Conservation (phyloP, 2,329 filamentous ascomycete species). For the Phyllosticta ampelicida region DNA sequence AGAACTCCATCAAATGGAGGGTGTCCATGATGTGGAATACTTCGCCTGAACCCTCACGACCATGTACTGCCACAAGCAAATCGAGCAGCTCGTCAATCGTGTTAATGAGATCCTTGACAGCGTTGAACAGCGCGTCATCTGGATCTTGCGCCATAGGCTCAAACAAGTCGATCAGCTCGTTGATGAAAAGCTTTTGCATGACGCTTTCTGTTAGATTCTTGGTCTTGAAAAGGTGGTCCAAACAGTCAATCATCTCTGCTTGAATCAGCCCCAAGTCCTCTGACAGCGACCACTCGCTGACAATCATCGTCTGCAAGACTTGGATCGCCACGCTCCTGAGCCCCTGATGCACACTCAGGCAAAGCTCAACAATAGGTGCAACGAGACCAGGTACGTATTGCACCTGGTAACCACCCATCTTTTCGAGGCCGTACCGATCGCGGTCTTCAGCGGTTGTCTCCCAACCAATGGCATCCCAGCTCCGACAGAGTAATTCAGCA, state of each 20-base stretch:
- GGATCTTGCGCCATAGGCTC: slow-evolving; percentile 54
- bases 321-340: slow-evolving; percentile 82
- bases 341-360: slow-evolving; percentile 88
- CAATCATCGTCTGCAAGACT: slow-evolving; percentile 93
- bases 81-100: slow-evolving; percentile 88
- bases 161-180: slow-evolving; percentile 74
- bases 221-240: slow-evolving; percentile 82
- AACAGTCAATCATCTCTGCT: slow-evolving; percentile 89
- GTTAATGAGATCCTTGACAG: slow-evolving; percentile 66
- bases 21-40: slow-evolving; percentile 79
- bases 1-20: slow-evolving; percentile 85
- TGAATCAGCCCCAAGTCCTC: slow-evolving; percentile 86
- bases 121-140: slow-evolving; percentile 63
- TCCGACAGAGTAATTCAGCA: slow-evolving; percentile 70
- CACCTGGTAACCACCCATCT: slow-evolving; percentile 93
- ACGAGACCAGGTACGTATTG: slow-evolving; percentile 94
- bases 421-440: slow-evolving; percentile 63
- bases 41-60: slow-evolving; percentile 61
- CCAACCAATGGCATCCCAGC: slow-evolving; percentile 96
- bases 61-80: slow-evolving; percentile 80
- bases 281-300: slow-evolving; percentile 94
- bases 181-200: slow-evolving; percentile 83
- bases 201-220: slow-evolving; percentile 81
- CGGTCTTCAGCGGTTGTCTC: slow-evolving; percentile 75
- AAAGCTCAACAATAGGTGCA: slow-evolving; percentile 83